A percentile compares a stretch with the other conserved stretches of the same genome.
Evolutionary conservation across 2,329 filamentous ascomycete genomes (phyloP).

Genomic region (Sclerotinia borealis): DNA sequence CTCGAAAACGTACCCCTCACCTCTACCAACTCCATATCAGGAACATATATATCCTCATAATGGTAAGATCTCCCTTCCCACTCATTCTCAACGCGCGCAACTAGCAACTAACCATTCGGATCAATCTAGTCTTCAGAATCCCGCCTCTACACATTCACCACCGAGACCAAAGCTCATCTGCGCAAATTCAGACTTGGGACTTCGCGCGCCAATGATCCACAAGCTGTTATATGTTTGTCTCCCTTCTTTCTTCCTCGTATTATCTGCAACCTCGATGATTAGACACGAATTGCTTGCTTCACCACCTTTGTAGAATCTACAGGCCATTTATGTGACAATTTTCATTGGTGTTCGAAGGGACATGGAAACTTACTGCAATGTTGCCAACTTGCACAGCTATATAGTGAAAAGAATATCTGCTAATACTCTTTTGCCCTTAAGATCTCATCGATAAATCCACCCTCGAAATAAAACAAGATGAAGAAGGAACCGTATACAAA

Average conservation of each 20-base stretch:
- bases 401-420: not conserved
- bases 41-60: not conserved
- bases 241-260: slow-evolving; percentile 24
- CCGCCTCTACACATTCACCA: slow-evolving; percentile 85
- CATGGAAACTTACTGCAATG: not conserved
- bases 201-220: slow-evolving; percentile 76
- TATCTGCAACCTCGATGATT: not conserved
- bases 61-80: not conserved
- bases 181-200: slow-evolving; percentile 93
- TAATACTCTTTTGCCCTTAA: slow-evolving; percentile 34
- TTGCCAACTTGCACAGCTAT: not conserved
- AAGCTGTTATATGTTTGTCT: slow-evolving; percentile 88
- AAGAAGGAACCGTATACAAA: slow-evolving; percentile 70
- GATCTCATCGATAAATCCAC: slow-evolving; percentile 86
- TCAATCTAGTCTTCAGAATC: slow-evolving; percentile 60
- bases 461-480: slow-evolving; percentile 80
- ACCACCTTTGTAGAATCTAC: not conserved
- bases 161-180: slow-evolving; percentile 81
- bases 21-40: not conserved
- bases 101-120: not conserved
- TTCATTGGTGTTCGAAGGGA: slow-evolving; percentile 20
- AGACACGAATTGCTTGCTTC: not conserved
- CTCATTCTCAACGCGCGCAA: not conserved
- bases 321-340: slow-evolving; percentile 10
- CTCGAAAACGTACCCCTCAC: not conserved